Evolutionary conservation across 1,139 yeast species (phyloP).

Genomic region (Diutina ranongensis): DNA sequence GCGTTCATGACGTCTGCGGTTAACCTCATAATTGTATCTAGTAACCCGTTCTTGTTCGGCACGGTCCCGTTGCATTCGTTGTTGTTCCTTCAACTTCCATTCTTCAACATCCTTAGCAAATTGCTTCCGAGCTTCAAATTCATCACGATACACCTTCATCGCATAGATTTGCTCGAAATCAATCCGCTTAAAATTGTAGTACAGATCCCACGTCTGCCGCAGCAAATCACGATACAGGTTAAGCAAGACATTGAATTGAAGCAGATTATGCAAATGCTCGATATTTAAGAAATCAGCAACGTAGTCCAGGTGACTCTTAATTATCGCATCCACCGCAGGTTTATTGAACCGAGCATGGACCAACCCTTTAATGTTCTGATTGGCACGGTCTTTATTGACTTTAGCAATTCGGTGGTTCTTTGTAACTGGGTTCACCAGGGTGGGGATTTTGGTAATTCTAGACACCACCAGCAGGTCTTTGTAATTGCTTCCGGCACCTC

Average conservation of each 20-base stretch:
- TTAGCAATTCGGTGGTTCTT: conserved; percentile 11
- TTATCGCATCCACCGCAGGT: conserved; percentile 20
- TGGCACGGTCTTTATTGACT: conserved; percentile 14
- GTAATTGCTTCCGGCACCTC: conserved; percentile 38
- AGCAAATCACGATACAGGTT: conserved; percentile 32
- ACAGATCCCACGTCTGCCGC: conserved; percentile 28
- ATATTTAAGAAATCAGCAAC: conserved; percentile 29
- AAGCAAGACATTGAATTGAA: conserved; percentile 29
- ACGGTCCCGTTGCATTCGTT: background rate
- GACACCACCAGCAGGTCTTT: conserved; percentile 35
- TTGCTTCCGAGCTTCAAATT: conserved; percentile 11
- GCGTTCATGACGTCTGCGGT: conserved; percentile 8
- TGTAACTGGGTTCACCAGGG: conserved; percentile 8
- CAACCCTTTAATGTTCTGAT: conserved; percentile 26
- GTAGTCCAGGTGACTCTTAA: conserved; percentile 20
- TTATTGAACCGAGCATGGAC: conserved; percentile 25
- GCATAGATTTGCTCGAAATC: conserved; percentile 30
- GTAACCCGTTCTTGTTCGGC: background rate
- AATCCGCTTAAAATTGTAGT: conserved; percentile 26
- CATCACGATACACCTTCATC: conserved; percentile 10
- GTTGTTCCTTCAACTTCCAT: background rate
- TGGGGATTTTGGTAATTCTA: conserved; percentile 24
- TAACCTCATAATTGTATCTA: conserved; percentile 1
- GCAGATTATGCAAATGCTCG: conserved; percentile 34
- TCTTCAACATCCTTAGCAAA: conserved; percentile 1